Evolutionary conservation across 495 filamentous ascomycete genomes (phyloP).

Genomic region (Neurospora sp.): DNA sequence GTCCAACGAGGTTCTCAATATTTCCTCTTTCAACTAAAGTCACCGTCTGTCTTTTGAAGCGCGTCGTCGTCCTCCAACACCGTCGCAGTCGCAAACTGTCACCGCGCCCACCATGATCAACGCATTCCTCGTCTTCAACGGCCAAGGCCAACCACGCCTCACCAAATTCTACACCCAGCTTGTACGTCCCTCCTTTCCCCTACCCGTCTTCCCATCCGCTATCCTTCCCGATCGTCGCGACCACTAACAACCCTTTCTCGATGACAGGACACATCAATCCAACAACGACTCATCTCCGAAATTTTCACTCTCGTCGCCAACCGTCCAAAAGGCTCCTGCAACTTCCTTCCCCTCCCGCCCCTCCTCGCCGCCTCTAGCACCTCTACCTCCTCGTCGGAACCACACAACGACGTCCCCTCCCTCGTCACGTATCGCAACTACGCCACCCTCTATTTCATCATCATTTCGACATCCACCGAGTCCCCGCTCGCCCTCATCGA

Average conservation of each 20-base stretch:
- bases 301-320: constrained; percentile 96
- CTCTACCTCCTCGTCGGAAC: constrained; percentile 46
- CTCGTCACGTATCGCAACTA: constrained; percentile 97
- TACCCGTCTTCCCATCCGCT: neutral
- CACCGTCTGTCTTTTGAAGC: neutral
- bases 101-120: constrained; percentile 68
- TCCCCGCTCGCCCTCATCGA: constrained; percentile 92
- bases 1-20: neutral
- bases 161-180: constrained; percentile 99
- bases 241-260: constrained; percentile 4
- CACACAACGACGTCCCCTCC: constrained; percentile 78
- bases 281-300: constrained; percentile 91
- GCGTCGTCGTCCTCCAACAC: neutral
- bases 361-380: constrained; percentile 40
- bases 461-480: constrained; percentile 95
- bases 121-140: constrained; percentile 97
- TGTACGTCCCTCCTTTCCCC: constrained; percentile 36
- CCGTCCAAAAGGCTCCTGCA: constrained; percentile 80
- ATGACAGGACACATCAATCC: constrained; percentile 77
- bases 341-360: constrained; percentile 71
- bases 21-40: neutral
- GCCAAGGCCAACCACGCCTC: constrained; percentile 87
- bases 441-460: constrained; percentile 94
- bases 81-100: neutral
- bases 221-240: neutral